These are phyloP conservation scores for Salicornia ramosissima DNA, from an alignment of 148 eudicot genomes.

Conservation along the genomic window DNA sequence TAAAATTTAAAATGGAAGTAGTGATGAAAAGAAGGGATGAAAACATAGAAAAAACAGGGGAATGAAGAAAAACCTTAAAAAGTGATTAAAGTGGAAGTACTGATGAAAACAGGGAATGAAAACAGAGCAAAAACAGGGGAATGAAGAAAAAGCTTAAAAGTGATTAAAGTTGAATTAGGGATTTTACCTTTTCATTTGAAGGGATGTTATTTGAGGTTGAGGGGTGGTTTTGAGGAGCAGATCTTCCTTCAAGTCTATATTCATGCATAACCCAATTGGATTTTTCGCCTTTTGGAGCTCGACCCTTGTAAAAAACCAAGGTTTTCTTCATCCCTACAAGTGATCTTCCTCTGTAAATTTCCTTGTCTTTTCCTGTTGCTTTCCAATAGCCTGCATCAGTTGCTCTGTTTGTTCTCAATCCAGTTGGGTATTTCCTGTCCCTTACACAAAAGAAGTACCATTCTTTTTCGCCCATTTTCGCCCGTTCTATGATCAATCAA, in stretches of 20 bases:
- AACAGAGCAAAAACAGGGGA: constrained; percentile 4
- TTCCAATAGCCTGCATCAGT: constrained; percentile 67
- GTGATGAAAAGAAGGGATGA: neutral
- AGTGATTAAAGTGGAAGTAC: too few relatives aligned
- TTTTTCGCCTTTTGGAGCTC: constrained; percentile 57
- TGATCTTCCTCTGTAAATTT: constrained; percentile 43
- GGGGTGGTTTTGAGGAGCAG: constrained; percentile 31
- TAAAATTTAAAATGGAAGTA: too few relatives aligned
- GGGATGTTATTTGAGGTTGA: too few relatives aligned
- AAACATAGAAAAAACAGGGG: constrained; percentile 12
- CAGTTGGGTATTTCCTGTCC: constrained; percentile 61
- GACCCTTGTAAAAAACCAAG: constrained; percentile 57
- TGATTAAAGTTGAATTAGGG: neutral
- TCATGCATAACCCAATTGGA: constrained; percentile 69
- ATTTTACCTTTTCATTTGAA: constrained; percentile 25
- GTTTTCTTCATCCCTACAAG: constrained; percentile 69
- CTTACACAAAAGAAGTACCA: constrained; percentile 62
- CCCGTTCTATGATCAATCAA: constrained; percentile 35
- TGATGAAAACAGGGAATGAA: constrained; percentile 14
- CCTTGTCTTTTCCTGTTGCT: constrained; percentile 67
- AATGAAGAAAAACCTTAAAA: too few relatives aligned
- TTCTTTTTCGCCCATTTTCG: constrained; percentile 60
- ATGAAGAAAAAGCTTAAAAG: neutral
- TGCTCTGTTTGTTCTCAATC: constrained; percentile 56
- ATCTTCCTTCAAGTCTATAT: constrained; percentile 44